Conservation (phyloP, 2,329 filamentous ascomycete species). For the Botrytis porri region DNA sequence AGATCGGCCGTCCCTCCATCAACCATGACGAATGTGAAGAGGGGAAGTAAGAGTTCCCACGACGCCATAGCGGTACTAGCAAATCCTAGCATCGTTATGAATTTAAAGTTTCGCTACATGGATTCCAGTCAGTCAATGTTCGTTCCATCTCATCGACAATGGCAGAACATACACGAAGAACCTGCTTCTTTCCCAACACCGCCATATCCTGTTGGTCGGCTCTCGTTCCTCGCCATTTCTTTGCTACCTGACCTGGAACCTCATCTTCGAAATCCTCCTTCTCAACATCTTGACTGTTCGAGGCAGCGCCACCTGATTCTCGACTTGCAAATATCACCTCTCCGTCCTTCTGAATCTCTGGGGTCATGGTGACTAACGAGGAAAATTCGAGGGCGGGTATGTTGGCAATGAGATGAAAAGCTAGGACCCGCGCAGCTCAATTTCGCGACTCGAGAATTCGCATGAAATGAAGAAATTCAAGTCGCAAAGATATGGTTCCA, state of each 20-base stretch:
- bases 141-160: background rate
- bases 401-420: background rate
- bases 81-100: conserved; percentile 43
- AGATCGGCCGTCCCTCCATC: conserved; percentile 35
- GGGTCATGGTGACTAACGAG: background rate
- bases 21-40: conserved; percentile 20
- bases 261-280: conserved; percentile 15
- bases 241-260: conserved; percentile 3
- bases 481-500: background rate
- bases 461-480: background rate
- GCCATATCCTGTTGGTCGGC: conserved; percentile 23
- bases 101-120: conserved; percentile 41
- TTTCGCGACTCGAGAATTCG: background rate
- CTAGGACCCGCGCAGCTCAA: background rate
- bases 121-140: background rate
- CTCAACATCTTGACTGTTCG: conserved; percentile 24
- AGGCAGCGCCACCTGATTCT: background rate
- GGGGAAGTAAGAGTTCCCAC: conserved; percentile 43
- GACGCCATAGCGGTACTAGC: conserved; percentile 43
- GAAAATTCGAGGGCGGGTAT: background rate
- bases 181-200: conserved; percentile 23
- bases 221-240: conserved; percentile 21
- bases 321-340: conserved; percentile 3
- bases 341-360: background rate
- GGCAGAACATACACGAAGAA: conserved; percentile 20